phyloP scores from a whole-genome alignment of 345 rosid species.

The Camelina sativa region DNA sequence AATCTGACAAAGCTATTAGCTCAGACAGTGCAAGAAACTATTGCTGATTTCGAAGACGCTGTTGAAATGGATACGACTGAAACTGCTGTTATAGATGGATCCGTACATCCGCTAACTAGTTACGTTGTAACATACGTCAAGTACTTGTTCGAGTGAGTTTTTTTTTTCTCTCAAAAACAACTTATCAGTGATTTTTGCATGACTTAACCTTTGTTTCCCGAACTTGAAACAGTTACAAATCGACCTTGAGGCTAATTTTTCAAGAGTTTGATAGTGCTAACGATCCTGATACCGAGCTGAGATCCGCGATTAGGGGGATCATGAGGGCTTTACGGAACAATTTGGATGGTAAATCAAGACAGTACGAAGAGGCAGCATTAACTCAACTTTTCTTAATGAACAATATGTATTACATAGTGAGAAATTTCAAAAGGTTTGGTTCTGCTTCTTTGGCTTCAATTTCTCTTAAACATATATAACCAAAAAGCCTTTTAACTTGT shows the following conservation, averaged over 20 bases:
- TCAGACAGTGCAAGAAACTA: conserved; percentile 86
- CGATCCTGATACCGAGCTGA: conserved; percentile 66
- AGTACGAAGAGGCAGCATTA: conserved; percentile 81
- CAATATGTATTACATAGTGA: conserved; percentile 84
- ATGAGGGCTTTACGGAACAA: conserved; percentile 82
- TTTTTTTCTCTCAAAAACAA: background rate
- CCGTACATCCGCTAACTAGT: conserved; percentile 94
- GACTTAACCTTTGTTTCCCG: background rate
- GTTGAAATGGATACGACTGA: conserved; percentile 92
- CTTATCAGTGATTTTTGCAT: background rate
- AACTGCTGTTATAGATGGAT: conserved; percentile 88
- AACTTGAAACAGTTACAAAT: conserved; percentile 59
- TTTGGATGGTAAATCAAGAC: conserved; percentile 88
- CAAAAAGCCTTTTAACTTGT: background rate
- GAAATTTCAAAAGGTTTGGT: conserved; percentile 76
- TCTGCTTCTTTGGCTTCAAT: background rate
- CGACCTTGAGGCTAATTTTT: conserved; percentile 78
- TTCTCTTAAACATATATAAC: background rate
- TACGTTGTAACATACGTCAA: conserved; percentile 88
- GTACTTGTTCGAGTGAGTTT: conserved; percentile 83
- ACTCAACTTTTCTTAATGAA: conserved; percentile 94
- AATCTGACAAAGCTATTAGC: conserved; percentile 79
- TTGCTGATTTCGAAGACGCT: conserved; percentile 86
- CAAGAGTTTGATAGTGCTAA: conserved; percentile 59
- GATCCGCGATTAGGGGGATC: conserved; percentile 66